Conservation (phyloP, 768 basidiomycete species). For the Coprinopsis cinerea region DNA sequence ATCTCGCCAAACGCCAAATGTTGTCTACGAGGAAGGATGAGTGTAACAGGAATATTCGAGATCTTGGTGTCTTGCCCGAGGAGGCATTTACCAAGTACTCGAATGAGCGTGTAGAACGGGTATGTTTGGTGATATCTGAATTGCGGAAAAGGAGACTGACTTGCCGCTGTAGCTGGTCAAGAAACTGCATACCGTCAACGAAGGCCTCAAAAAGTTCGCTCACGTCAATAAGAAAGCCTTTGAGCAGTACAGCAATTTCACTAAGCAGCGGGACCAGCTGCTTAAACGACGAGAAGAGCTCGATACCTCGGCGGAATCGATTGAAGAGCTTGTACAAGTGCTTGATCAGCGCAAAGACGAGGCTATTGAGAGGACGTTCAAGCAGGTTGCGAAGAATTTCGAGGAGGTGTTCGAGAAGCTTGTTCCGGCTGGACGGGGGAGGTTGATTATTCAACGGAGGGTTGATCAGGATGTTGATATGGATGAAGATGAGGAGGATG, state of each 20-base stretch:
- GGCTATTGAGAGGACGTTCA: conserved; percentile 97
- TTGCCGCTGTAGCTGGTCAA: conserved; percentile 68
- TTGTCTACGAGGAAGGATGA: conserved; percentile 82
- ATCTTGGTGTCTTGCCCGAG: conserved; percentile 93
- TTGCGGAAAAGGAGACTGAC: not conserved
- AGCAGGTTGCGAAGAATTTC: conserved; percentile 95
- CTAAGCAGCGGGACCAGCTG: conserved; percentile 93
- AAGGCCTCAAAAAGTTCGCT: conserved; percentile 90
- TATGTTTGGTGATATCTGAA: conserved; percentile 29
- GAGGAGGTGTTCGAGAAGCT: conserved; percentile 95
- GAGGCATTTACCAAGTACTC: conserved; percentile 97
- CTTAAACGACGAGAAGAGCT: conserved; percentile 83
- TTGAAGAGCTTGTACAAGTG: conserved; percentile 88
- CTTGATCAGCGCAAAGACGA: conserved; percentile 97
- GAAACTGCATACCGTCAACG: conserved; percentile 88
- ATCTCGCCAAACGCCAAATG: conserved; percentile 88
- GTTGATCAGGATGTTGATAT: conserved; percentile 84
- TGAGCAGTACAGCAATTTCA: conserved; percentile 97
- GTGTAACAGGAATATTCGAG: conserved; percentile 91
- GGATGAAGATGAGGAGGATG: conserved; percentile 75
- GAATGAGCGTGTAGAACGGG: conserved; percentile 80
- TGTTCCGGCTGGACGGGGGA: conserved; percentile 88
- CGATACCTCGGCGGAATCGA: conserved; percentile 83
- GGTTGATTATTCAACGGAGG: conserved; percentile 87
- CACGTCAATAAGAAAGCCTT: conserved; percentile 99